A percentile compares a stretch with the other conserved stretches of the same genome.
Conservation (phyloP, 2,329 filamentous ascomycete genomes). For the Coccinonectria pachysandricola region DNA sequence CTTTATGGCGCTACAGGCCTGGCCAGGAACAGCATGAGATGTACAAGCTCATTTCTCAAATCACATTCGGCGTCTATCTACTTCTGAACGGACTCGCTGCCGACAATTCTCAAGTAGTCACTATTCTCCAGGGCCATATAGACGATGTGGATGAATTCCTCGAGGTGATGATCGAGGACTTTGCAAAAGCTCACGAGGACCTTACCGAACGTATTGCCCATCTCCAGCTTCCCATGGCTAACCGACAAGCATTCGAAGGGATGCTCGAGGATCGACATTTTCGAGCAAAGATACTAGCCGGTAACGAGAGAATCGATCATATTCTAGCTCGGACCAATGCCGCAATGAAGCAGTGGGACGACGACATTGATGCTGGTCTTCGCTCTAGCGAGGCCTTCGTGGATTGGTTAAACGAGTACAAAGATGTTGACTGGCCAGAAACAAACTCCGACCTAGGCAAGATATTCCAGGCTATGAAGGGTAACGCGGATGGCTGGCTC, state of each 20-base stretch:
- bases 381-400: conserved; percentile 67
- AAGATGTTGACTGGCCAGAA: conserved; percentile 48
- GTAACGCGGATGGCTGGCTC: conserved; percentile 85
- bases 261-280: conserved; percentile 82
- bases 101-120: conserved; percentile 77
- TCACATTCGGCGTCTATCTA: conserved; percentile 86
- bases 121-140: conserved; percentile 83
- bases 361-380: conserved; percentile 70
- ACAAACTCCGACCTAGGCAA: conserved; percentile 50
- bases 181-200: conserved; percentile 67
- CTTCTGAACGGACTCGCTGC: conserved; percentile 78
- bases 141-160: conserved; percentile 90
- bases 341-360: conserved; percentile 65
- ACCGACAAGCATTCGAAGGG: conserved; percentile 70
- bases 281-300: conserved; percentile 68
- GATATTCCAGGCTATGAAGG: conserved; percentile 82
- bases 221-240: conserved; percentile 73
- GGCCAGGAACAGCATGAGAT: conserved; percentile 77
- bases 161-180: conserved; percentile 75
- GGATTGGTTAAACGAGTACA: conserved; percentile 60
- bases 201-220: conserved; percentile 71
- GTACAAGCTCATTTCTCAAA: conserved; percentile 82
- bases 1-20: conserved; percentile 64
- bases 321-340: conserved; percentile 71
- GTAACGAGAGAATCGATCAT: conserved; percentile 86